A percentile compares a stretch with the other conserved stretches of the same genome.
Conservation (phyloP, 768 basidiomycete genomes). For the Porpolomopsis calyptriformis region DNA sequence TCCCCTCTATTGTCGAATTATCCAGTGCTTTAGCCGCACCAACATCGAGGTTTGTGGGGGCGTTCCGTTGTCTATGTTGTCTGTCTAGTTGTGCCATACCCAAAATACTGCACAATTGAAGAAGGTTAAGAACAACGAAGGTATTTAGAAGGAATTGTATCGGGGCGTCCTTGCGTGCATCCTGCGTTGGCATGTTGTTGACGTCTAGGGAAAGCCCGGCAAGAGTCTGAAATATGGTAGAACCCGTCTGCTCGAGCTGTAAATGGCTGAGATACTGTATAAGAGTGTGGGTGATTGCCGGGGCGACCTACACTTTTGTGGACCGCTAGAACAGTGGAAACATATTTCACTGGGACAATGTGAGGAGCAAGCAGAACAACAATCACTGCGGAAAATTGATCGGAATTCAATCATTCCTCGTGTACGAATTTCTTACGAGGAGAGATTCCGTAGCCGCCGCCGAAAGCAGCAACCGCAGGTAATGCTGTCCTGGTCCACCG, state of each 20-base stretch:
- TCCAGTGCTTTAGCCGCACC: neutral
- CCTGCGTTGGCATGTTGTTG: slow-evolving; percentile 13
- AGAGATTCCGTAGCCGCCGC: slow-evolving; percentile 59
- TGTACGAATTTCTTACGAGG: slow-evolving; percentile 36
- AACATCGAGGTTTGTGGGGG: neutral
- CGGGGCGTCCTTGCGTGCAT: slow-evolving; percentile 16
- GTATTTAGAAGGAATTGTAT: slow-evolving; percentile 46
- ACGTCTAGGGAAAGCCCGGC: slow-evolving; percentile 33
- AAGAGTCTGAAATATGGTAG: slow-evolving; percentile 62
- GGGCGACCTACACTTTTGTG: slow-evolving; percentile 58
- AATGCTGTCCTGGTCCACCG: slow-evolving; percentile 43
- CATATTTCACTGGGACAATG: slow-evolving; percentile 59
- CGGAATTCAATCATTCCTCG: slow-evolving; percentile 6
- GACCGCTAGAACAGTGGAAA: slow-evolving; percentile 67
- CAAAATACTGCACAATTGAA: slow-evolving; percentile 45
- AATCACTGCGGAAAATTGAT: slow-evolving; percentile 35
- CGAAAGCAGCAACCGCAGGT: slow-evolving; percentile 54
- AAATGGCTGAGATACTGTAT: slow-evolving; percentile 2
- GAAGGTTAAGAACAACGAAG: slow-evolving; percentile 46
- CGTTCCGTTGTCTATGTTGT: slow-evolving; percentile 15
- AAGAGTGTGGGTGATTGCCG: neutral
- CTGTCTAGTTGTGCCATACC: slow-evolving; percentile 39
- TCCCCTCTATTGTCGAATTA: neutral
- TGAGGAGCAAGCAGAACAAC: slow-evolving; percentile 66
- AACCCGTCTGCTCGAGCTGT: slow-evolving; percentile 67